Evolutionary conservation across 176 grass and related monocot species (phyloP).

Genomic region (Aegilops tauschii): DNA sequence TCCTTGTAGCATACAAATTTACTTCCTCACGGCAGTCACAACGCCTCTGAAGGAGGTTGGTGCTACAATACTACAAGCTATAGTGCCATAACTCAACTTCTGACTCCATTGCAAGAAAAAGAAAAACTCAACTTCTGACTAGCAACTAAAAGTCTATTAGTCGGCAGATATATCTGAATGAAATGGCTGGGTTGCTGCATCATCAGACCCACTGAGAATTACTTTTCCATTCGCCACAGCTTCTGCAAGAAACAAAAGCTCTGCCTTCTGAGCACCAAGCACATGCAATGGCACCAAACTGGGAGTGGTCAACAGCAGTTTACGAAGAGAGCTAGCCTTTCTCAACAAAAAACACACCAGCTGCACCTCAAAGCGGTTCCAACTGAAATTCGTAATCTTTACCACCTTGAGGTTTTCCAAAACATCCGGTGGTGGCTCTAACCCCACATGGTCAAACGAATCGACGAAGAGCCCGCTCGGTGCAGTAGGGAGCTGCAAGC

Average conservation of each 20-base stretch:
- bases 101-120: too few relatives aligned
- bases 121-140: too few relatives aligned
- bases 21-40: too few relatives aligned
- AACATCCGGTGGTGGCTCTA: not conserved
- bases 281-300: not conserved
- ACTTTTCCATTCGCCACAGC: not conserved
- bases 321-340: not conserved
- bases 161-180: not conserved
- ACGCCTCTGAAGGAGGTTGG: not conserved
- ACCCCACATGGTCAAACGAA: not conserved
- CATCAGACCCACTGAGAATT: not conserved
- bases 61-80: not conserved
- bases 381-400: constrained; percentile 21
- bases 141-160: not conserved
- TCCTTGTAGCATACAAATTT: too few relatives aligned
- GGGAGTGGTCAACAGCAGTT: not conserved
- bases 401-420: constrained; percentile 16
- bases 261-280: not conserved
- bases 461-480: not conserved
- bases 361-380: not conserved
- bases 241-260: not conserved
- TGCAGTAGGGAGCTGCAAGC: not conserved
- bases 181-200: not conserved
- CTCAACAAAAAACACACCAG: not conserved
- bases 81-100: not conserved